Base-by-base conservation (phyloP, 768 basidiomycete genomes). In the Calvatia gigantea region DNA sequence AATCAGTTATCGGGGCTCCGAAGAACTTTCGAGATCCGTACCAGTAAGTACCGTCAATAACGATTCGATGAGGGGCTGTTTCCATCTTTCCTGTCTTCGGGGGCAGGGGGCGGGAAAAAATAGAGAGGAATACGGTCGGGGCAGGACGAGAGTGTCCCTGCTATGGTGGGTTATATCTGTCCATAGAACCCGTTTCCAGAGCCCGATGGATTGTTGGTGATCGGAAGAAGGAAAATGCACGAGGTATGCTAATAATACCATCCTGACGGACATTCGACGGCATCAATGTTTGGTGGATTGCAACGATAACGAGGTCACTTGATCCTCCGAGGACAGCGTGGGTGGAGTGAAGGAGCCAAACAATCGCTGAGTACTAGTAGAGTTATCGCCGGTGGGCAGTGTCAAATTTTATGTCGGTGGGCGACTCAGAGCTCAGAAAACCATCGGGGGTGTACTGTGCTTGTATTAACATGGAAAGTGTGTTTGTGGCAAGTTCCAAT, bases 21-120 rank as follows among this genome's bases (percentile, higher is more conserved):
- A 12, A 4, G 21, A 21, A 25, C 31, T 15, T 4, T 2, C 4
- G 14, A 21, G 28, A 3, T 43, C 37, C 37, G 39, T 38, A 28
- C 65, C 66, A 65, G 25, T 64, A 66, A 15, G 66, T 67, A 52
- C 63, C 60, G 39, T 62, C 59, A 29, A 67, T 62, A 19, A 27
- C 29, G 19, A 59, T 42, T 17, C 38, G 28, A 7, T 28, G 54
- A 14, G 39, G 21, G 4, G 9, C 31, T 4, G 32, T n/a, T 14
- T 23, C 46, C 54, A 56, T 56, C 12, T 14, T 42, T 37, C 21
- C 21, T 17, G 33, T 41, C 39, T 29, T 47, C n/a, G 23, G 37
- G 46, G 28, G 47, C n/a, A 32, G 37, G 46, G 28, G 47, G 14
- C n/a, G 45, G 33, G 28, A 35, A 21, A 21, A 42, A 42, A 17